Conservation (phyloP, 73 alveolate genomes). For the Vitrella brassicaformis region DNA sequence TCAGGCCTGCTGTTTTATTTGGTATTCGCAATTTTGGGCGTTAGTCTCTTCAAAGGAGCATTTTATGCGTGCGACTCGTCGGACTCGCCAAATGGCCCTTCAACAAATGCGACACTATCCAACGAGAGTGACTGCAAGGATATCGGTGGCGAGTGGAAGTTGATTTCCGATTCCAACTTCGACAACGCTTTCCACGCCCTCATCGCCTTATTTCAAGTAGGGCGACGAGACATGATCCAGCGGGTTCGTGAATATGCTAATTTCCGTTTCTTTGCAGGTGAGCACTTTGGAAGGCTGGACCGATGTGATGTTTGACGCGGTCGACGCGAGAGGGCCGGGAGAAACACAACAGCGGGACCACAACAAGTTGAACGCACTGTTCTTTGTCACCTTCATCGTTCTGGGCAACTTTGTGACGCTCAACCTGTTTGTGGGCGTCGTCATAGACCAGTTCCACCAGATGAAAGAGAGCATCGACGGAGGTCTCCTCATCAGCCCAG, state of each 20-base stretch:
- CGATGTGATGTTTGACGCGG: background rate
- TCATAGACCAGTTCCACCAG: background rate
- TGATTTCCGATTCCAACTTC: too few relatives aligned
- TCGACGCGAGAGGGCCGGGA: too few relatives aligned
- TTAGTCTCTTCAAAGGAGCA: conserved; percentile 32
- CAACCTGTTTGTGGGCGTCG: conserved; percentile 24
- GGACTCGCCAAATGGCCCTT: too few relatives aligned
- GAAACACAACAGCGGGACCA: too few relatives aligned
- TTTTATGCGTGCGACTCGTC: conserved; percentile 24
- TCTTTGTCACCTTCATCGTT: conserved; percentile 8
- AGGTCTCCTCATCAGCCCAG: too few relatives aligned
- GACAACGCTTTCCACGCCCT: background rate
- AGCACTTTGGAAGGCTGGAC: background rate
- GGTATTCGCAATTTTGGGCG: conserved; percentile 29
- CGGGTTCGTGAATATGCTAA: too few relatives aligned
- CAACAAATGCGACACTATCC: too few relatives aligned
- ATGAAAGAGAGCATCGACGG: background rate
- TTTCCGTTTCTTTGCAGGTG: background rate
- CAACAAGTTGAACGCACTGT: background rate
- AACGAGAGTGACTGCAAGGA: too few relatives aligned
- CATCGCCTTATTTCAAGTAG: too few relatives aligned
- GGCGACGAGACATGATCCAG: too few relatives aligned
- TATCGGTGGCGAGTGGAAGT: too few relatives aligned
- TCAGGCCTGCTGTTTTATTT: conserved; percentile 35
- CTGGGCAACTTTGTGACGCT: conserved; percentile 2